Evolutionary conservation across 257 asterid genomes (phyloP).

Genomic region (Solanum megistacrolobum): DNA sequence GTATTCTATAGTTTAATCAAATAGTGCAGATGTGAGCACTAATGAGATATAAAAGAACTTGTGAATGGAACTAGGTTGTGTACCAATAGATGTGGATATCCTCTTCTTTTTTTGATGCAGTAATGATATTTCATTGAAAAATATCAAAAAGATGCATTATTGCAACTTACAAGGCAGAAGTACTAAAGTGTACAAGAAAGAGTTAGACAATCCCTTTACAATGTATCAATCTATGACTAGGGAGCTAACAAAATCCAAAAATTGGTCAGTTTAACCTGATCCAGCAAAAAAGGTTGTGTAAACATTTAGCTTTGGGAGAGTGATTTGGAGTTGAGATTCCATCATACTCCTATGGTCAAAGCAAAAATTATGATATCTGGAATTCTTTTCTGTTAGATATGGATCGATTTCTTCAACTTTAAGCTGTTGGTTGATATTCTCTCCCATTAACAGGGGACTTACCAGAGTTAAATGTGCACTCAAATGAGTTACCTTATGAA

Average conservation of each 20-base stretch:
- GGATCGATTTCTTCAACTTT: not conserved
- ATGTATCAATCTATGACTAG: not conserved
- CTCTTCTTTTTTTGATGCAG: not conserved
- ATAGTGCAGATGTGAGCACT: not conserved
- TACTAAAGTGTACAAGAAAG: not conserved
- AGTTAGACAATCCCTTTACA: not conserved
- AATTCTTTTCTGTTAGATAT: not conserved
- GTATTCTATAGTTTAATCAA: not conserved
- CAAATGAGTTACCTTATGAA: slow-evolving; percentile 47
- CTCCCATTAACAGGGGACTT: slow-evolving; percentile 22
- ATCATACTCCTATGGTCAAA: not conserved
- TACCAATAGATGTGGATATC: not conserved
- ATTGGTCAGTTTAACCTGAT: not conserved
- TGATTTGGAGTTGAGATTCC: not conserved
- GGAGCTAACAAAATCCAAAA: not conserved
- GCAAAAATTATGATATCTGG: not conserved
- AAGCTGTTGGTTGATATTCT: not conserved
- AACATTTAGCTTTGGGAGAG: not conserved
- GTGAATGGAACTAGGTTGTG: not conserved
- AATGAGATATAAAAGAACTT: not conserved
- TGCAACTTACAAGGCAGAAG: not conserved
- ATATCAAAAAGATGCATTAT: not conserved
- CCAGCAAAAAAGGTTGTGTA: not conserved
- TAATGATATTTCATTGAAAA: not conserved
- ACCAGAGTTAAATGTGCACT: slow-evolving; percentile 23